Conservation (phyloP, 2,329 filamentous ascomycete genomes). For the Basipetospora chlamydospora region DNA sequence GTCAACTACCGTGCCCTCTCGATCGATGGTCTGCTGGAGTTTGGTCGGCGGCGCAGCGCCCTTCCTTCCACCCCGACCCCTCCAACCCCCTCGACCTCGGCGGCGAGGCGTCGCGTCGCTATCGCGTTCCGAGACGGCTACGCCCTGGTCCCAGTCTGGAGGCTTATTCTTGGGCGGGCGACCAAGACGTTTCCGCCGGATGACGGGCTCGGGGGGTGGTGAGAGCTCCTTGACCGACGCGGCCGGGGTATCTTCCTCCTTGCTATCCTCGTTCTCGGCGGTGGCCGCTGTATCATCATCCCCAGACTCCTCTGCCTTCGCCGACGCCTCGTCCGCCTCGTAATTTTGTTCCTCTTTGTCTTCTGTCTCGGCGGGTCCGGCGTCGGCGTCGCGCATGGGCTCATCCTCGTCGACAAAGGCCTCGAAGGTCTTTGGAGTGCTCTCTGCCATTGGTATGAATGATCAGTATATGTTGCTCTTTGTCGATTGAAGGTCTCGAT, state of each 20-base stretch:
- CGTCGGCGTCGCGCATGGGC: slow-evolving; percentile 20
- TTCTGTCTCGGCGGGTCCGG: slow-evolving; percentile 13
- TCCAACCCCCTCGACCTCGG: slow-evolving; percentile 57
- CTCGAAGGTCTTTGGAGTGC: slow-evolving; percentile 25
- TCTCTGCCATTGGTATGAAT: too few relatives aligned
- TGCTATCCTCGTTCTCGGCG: slow-evolving; percentile 21
- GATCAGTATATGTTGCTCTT: too few relatives aligned
- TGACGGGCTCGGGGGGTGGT: slow-evolving; percentile 40
- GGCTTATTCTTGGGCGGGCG: slow-evolving; percentile 75
- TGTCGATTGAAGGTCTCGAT: too few relatives aligned
- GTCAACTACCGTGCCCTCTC: slow-evolving; percentile 82
- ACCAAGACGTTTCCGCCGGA: slow-evolving; percentile 67
- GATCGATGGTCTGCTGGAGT: slow-evolving; percentile 76
- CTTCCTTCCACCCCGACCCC: slow-evolving; percentile 48
- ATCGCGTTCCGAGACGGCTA: slow-evolving; percentile 39
- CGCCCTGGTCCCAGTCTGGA: slow-evolving; percentile 58
- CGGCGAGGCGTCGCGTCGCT: slow-evolving; percentile 40
- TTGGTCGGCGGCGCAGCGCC: slow-evolving; percentile 61
- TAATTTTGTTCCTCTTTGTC: slow-evolving; percentile 9
- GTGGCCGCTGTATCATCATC: slow-evolving; percentile 17
- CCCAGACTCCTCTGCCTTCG: slow-evolving; percentile 18
- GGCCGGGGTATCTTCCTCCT: slow-evolving; percentile 18
- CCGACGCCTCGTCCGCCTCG: slow-evolving; percentile 12
- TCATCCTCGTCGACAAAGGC: slow-evolving; percentile 23
- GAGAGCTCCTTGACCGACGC: slow-evolving; percentile 34